Conservation (phyloP, 495 filamentous ascomycete species). For the Tuber calosporum region DNA sequence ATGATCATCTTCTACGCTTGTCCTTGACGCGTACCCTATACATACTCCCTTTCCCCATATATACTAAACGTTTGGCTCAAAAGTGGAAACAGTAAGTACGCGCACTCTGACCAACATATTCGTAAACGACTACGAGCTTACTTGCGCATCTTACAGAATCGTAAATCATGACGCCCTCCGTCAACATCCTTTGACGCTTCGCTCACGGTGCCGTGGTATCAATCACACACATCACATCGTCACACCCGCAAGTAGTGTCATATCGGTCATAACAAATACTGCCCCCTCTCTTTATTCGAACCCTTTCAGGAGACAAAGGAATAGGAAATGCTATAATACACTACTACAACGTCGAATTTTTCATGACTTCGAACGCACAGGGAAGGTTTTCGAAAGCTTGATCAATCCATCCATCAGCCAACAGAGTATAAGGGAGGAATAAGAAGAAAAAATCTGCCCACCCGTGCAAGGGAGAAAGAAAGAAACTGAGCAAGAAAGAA, state of each 20-base stretch:
- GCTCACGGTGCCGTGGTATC: neutral
- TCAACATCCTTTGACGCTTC: neutral
- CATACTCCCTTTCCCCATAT: neutral
- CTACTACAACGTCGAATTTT: neutral
- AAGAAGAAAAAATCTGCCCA: constrained; percentile 8
- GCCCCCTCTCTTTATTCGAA: neutral
- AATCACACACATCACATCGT: neutral
- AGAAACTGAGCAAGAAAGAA: constrained; percentile 1
- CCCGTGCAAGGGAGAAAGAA: neutral
- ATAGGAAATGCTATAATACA: neutral
- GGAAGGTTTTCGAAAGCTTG: neutral
- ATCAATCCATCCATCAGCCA: constrained; percentile 7
- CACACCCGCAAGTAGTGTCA: neutral
- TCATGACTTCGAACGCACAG: constrained; percentile 1
- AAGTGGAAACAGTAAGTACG: neutral
- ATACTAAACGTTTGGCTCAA: neutral
- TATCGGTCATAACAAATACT: neutral
- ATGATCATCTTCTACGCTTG: neutral
- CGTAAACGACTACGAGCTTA: no score
- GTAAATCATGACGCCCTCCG: neutral
- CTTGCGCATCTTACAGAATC: neutral
- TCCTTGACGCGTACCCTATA: neutral
- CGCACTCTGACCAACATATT: neutral
- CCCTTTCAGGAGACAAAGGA: neutral
- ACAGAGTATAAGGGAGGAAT: constrained; percentile 17